phyloP scores from a whole-genome alignment of 352 stramenopile species.

The Bremia lactucae region DNA sequence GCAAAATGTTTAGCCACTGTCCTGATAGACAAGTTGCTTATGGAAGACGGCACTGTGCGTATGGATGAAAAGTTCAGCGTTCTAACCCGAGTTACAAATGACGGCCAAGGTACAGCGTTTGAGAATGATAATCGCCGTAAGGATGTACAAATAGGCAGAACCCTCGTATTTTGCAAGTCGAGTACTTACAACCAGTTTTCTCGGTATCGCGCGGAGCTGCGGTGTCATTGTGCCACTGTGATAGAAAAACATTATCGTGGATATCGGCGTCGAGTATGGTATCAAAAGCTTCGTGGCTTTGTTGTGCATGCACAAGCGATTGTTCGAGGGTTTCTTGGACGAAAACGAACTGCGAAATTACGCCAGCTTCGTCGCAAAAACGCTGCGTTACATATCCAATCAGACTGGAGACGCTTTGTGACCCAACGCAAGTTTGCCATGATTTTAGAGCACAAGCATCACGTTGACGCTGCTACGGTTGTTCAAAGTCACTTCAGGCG shows the following conservation, averaged over 20 bases:
- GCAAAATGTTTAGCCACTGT: constrained; percentile 19
- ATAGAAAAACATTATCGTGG: constrained; percentile 40
- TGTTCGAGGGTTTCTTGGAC: constrained; percentile 32
- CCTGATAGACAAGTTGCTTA: constrained; percentile 27
- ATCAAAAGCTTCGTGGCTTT: constrained; percentile 24
- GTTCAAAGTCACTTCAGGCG: constrained; percentile 22
- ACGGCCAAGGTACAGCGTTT: constrained; percentile 8
- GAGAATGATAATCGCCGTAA: constrained; percentile 20
- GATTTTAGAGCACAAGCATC: constrained; percentile 15
- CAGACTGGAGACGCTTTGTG: constrained; percentile 20
- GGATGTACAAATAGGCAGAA: constrained; percentile 49
- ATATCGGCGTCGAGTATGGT: constrained; percentile 27
- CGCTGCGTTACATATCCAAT: constrained; percentile 25
- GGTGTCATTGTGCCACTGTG: constrained; percentile 22
- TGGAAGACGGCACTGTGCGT: constrained; percentile 16
- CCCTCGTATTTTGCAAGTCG: constrained; percentile 56
- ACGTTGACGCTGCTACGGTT: constrained; percentile 7
- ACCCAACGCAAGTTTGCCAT: constrained; percentile 8
- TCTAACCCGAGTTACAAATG: constrained; percentile 7
- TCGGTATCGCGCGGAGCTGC: constrained; percentile 32
- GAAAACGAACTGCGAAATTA: constrained; percentile 22
- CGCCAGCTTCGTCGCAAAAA: constrained; percentile 19
- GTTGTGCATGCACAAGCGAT: constrained; percentile 32
- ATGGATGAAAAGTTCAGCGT: constrained; percentile 10
- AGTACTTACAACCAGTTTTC: constrained; percentile 44